phyloP scores from a whole-genome alignment of 2,329 filamentous ascomycete genomes.

The Xylariaceae sp. region DNA sequence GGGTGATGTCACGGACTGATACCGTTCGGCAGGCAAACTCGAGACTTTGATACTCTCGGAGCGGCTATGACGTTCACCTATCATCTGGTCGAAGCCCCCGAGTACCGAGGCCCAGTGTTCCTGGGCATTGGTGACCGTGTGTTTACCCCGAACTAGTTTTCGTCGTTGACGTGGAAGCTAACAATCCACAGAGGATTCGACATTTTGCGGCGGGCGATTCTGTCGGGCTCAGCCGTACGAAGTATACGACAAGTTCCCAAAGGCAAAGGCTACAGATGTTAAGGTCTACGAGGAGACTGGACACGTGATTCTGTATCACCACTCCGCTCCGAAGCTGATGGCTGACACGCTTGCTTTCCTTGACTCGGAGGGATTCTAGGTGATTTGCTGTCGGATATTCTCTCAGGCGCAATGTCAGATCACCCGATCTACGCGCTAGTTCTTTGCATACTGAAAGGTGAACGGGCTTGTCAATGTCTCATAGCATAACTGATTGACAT shows the following conservation, averaged over 20 bases:
- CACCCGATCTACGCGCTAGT: too few relatives aligned
- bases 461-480: too few relatives aligned
- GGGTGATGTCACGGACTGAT: neutral
- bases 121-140: slow-evolving; percentile 14
- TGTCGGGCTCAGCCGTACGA: slow-evolving; percentile 16
- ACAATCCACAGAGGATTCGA: slow-evolving; percentile 11
- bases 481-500: too few relatives aligned
- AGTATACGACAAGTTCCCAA: slow-evolving; percentile 11
- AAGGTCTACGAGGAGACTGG: slow-evolving; percentile 16
- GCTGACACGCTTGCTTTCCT: slow-evolving; percentile 13
- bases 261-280: slow-evolving; percentile 10
- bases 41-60: slow-evolving; percentile 19
- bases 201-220: slow-evolving; percentile 13
- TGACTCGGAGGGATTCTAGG: slow-evolving; percentile 4
- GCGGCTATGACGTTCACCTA: slow-evolving; percentile 18
- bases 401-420: too few relatives aligned
- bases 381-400: too few relatives aligned
- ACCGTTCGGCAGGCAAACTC: slow-evolving; percentile 5
- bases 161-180: neutral
- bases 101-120: slow-evolving; percentile 17
- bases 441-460: too few relatives aligned
- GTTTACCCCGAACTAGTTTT: too few relatives aligned
- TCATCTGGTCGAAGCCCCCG: slow-evolving; percentile 14
- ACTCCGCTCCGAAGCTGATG: slow-evolving; percentile 4
- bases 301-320: slow-evolving; percentile 15